Conservation (phyloP, 768 basidiomycete species). For the Paxillus ammoniavirescens region DNA sequence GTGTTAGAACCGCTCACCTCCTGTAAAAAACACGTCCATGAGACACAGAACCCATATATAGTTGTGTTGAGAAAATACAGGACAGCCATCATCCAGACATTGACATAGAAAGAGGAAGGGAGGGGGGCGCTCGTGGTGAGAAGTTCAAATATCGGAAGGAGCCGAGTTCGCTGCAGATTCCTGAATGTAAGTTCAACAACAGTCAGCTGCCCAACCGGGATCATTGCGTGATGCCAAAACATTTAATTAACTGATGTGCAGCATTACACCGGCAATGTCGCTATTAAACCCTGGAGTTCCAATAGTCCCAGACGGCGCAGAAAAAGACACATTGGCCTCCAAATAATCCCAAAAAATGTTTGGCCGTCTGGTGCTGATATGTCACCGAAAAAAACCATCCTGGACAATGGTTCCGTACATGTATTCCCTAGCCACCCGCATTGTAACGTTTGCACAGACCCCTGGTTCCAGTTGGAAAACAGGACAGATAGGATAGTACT, state of each 20-base stretch:
- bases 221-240: not conserved
- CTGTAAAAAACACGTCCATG: no score
- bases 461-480: constrained; percentile 26
- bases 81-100: no score
- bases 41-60: no score
- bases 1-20: no score
- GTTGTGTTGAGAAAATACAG: no score
- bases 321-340: constrained; percentile 43
- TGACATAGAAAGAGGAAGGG: no score
- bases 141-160: no score
- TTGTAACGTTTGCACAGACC: constrained; percentile 34
- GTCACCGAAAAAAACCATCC: constrained; percentile 14
- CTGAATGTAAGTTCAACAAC: no score
- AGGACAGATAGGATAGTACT: constrained; percentile 35
- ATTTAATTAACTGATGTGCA: constrained; percentile 16
- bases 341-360: constrained; percentile 40
- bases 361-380: constrained; percentile 36
- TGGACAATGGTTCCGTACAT: constrained; percentile 31
- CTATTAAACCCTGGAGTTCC: constrained; percentile 37
- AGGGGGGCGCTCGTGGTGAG: no score
- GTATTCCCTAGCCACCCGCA: constrained; percentile 35
- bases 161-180: no score
- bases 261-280: constrained; percentile 29
- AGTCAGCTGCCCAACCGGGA: no score
- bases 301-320: constrained; percentile 37